A percentile compares a stretch with the other conserved stretches of the same genome.
phyloP scores from a whole-genome alignment of 2,329 filamentous ascomycete species.

The Stagonosporopsis rhizophila region DNA sequence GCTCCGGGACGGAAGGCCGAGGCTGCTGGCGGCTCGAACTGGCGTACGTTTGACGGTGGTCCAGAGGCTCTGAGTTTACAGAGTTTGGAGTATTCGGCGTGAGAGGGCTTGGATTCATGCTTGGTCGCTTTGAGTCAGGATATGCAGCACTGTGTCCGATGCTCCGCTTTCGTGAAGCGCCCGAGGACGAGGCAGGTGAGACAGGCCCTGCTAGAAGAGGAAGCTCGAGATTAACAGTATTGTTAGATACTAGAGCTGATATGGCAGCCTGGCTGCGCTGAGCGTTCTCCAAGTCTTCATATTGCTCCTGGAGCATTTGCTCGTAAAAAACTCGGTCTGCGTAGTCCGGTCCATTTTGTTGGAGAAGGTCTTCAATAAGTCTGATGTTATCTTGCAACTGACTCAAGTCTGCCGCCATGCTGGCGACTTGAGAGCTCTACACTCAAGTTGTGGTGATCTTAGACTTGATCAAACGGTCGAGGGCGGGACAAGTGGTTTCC shows the following conservation, averaged over 20 bases:
- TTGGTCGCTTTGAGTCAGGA: constrained; percentile 37
- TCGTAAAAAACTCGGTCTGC: constrained; percentile 6
- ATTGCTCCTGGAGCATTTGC: constrained; percentile 15
- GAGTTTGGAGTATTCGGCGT: constrained; percentile 34
- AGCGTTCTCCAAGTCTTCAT: not conserved
- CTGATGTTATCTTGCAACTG: constrained; percentile 13
- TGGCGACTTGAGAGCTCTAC: not conserved
- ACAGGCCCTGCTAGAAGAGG: not conserved
- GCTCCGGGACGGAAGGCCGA: not conserved
- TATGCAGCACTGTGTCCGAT: constrained; percentile 22
- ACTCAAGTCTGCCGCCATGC: constrained; percentile 5
- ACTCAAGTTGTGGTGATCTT: not conserved
- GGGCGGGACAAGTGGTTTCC: not conserved
- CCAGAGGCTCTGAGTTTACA: constrained; percentile 4
- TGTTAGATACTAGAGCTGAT: not conserved
- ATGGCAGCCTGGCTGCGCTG: not conserved
- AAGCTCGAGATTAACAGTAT: not conserved
- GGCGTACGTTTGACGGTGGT: constrained; percentile 7
- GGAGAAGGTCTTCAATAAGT: constrained; percentile 14
- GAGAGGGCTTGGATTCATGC: constrained; percentile 29
- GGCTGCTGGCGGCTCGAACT: constrained; percentile 11
- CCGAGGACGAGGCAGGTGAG: constrained; percentile 9
- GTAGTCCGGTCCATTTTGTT: constrained; percentile 4
- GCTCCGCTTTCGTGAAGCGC: constrained; percentile 35
- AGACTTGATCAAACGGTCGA: not conserved